Conservation (phyloP, 116 monocot species). For the Papilionanthe hybrid region DNA sequence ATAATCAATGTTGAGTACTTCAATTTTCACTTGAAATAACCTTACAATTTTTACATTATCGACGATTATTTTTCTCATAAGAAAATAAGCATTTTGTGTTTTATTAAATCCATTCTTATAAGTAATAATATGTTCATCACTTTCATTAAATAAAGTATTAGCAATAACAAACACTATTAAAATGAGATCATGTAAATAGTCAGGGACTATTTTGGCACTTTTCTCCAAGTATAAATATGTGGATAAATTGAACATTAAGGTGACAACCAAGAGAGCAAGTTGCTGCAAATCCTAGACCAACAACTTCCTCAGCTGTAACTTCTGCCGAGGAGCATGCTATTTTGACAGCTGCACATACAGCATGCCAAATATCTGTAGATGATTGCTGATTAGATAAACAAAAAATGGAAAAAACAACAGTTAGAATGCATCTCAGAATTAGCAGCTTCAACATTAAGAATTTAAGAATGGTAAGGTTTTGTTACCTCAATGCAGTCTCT, state of each 20-base stretch:
- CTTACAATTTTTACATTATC: no score
- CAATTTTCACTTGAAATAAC: no score
- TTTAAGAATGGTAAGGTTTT: background rate
- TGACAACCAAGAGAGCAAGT: constrained; percentile 93
- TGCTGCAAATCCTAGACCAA: constrained; percentile 86
- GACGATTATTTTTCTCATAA: no score
- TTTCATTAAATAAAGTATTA: no score
- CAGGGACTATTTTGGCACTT: no score
- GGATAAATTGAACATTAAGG: background rate
- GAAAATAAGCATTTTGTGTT: no score
- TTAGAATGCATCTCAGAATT: background rate
- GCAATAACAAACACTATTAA: no score
- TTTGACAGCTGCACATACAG: constrained; percentile 86
- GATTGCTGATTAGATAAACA: constrained; percentile 67
- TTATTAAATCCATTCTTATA: no score
- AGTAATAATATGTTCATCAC: no score
- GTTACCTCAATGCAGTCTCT: constrained; percentile 78
- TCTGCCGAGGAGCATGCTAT: constrained; percentile 53
- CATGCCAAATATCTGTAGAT: constrained; percentile 98
- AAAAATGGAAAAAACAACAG: background rate
- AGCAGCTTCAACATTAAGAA: background rate
- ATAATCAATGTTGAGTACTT: no score
- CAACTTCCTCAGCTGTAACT: constrained; percentile 52
- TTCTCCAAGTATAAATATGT: background rate
- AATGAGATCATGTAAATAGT: no score